Conservation (phyloP, 106 monocot genomes). For the Xerophyta viscosa region DNA sequence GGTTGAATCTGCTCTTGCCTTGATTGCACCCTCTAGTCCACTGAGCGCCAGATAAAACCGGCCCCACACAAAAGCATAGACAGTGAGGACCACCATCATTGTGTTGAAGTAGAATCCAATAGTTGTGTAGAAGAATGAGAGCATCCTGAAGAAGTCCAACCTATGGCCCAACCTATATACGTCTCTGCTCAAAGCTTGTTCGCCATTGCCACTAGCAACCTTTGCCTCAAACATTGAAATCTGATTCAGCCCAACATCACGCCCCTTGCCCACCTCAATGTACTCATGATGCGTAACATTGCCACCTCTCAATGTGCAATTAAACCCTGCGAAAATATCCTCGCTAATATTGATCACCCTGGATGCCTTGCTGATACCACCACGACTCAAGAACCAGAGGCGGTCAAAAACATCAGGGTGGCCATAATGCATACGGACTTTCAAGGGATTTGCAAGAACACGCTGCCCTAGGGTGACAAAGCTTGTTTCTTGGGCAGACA, state of each 20-base stretch:
- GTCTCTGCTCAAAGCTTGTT: conserved; percentile 89
- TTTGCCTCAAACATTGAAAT: conserved; percentile 96
- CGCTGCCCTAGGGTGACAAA: conserved; percentile 97
- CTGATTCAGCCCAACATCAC: conserved; percentile 98
- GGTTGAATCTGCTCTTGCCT: conserved; percentile 16
- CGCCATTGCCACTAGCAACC: conserved; percentile 95
- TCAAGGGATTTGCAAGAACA: conserved; percentile 79
- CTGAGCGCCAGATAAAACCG: conserved; percentile 62
- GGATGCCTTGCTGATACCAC: conserved; percentile 84
- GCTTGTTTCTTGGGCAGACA: conserved; percentile 52
- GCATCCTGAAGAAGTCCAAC: conserved; percentile 92
- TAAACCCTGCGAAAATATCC: conserved; percentile 36
- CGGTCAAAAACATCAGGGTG: conserved; percentile 94
- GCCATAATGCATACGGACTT: conserved; percentile 62
- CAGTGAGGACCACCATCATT: conserved; percentile 78
- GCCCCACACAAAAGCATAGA: conserved; percentile 68
- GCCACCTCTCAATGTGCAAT: conserved; percentile 83
- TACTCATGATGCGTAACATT: conserved; percentile 96
- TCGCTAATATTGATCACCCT: conserved; percentile 57
- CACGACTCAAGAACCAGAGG: conserved; percentile 70
- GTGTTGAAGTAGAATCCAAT: conserved; percentile 95
- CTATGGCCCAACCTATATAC: conserved; percentile 83
- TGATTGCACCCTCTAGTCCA: conserved; percentile 49
- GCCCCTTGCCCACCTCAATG: conserved; percentile 96
- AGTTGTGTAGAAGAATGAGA: conserved; percentile 96